phyloP scores from a whole-genome alignment of 306 rosid species.

The Neltuma alba region DNA sequence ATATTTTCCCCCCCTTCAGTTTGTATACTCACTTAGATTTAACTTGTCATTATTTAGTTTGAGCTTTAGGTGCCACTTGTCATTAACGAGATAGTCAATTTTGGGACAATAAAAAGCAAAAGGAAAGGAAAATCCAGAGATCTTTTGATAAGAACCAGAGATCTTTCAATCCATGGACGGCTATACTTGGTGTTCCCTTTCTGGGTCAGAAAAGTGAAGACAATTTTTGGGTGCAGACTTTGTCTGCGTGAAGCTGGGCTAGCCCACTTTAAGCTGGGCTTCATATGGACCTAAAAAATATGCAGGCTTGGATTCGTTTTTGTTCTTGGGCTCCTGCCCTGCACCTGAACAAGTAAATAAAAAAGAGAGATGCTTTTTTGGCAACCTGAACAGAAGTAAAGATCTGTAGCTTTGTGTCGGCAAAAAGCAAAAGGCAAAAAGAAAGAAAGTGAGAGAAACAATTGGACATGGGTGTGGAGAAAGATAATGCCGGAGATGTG shows the following conservation, averaged over 20 bases:
- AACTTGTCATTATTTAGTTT: neutral
- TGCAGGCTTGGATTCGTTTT: too few species aligned
- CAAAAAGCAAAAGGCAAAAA: neutral
- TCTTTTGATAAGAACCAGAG: neutral
- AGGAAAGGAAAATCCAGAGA: too few species aligned
- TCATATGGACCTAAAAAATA: too few species aligned
- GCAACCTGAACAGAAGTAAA: neutral
- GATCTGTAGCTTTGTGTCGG: neutral
- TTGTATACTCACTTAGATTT: neutral
- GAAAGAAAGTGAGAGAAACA: neutral
- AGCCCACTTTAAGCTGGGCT: too few species aligned
- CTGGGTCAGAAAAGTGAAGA: neutral
- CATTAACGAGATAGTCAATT: too few species aligned
- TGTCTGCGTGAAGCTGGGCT: too few species aligned
- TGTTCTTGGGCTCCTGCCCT: too few species aligned
- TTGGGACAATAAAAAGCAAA: too few species aligned
- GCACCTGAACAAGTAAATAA: neutral
- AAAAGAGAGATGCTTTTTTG: neutral
- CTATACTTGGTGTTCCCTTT: neutral
- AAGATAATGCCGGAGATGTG: neutral
- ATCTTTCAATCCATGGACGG: neutral
- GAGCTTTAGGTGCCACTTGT: neutral
- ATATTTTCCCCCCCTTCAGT: too few species aligned
- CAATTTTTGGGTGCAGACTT: neutral
- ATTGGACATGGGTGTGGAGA: neutral